These are phyloP conservation scores for Colletotrichum simmondsii DNA, from an alignment of 2,329 filamentous ascomycete species.

Conservation along the genomic window DNA sequence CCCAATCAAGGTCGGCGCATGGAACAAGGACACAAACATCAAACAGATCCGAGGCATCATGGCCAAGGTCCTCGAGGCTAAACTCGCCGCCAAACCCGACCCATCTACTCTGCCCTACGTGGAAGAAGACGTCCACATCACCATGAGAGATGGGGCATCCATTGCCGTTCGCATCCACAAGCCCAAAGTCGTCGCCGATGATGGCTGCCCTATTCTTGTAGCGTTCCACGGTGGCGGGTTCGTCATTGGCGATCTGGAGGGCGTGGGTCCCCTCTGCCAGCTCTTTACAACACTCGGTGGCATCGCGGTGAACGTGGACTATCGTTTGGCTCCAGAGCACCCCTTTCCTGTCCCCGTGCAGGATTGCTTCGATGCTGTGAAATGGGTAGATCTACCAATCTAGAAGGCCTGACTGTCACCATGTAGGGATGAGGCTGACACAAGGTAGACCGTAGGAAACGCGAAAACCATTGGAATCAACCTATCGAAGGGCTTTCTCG, in stretches of 20 bases:
- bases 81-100: conserved; percentile 25
- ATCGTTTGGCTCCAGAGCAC: conserved; percentile 43
- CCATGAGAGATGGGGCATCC: conserved; percentile 36
- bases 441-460: conserved; percentile 35
- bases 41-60: conserved; percentile 36
- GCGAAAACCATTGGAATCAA: conserved; percentile 38
- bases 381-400: conserved; percentile 36
- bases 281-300: conserved; percentile 41
- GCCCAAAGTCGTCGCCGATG: conserved; percentile 28
- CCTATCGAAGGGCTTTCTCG: conserved; percentile 38
- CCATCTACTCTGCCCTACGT: conserved; percentile 33
- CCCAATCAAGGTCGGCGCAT: conserved; percentile 34
- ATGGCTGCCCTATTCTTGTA: conserved; percentile 39
- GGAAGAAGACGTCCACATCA: conserved; percentile 38
- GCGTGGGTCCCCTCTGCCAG: conserved; percentile 39
- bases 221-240: conserved; percentile 44
- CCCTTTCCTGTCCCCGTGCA: conserved; percentile 42
- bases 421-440: not conserved
- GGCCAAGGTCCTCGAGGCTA: conserved; percentile 26
- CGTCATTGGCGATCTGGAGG: conserved; percentile 40
- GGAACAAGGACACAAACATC: conserved; percentile 39
- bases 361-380: conserved; percentile 42
- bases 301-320: conserved; percentile 41
- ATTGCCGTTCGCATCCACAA: conserved; percentile 39
- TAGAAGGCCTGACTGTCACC: not conserved